phyloP scores from a whole-genome alignment of 2,329 filamentous ascomycete species.

The Fusarium humuli region DNA sequence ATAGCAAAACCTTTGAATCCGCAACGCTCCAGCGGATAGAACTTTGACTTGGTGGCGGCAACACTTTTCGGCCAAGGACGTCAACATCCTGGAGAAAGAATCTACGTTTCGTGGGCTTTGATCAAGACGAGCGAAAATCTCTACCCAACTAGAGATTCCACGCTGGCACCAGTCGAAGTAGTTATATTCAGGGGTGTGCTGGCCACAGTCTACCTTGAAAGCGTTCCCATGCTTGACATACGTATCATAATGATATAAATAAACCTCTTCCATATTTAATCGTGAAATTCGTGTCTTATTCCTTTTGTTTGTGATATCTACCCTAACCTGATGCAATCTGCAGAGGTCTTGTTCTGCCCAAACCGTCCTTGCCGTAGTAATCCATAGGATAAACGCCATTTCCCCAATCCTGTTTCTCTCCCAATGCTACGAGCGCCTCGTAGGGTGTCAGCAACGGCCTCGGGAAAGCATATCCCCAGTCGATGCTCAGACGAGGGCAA shows the following conservation, averaged over 20 bases:
- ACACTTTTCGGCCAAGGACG: neutral
- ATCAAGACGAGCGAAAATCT: neutral
- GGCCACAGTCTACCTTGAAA: neutral
- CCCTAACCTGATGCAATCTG: slow-evolving; percentile 45
- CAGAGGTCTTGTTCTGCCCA: slow-evolving; percentile 78
- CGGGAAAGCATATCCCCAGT: slow-evolving; percentile 98
- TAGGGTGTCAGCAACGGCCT: slow-evolving; percentile 91
- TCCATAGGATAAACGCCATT: slow-evolving; percentile 93
- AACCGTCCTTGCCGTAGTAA: slow-evolving; percentile 91
- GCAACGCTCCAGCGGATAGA: neutral
- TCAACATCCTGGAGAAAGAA: neutral
- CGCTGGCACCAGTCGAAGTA: neutral
- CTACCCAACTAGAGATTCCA: neutral
- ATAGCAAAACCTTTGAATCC: neutral
- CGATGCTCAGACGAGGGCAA: slow-evolving; percentile 95
- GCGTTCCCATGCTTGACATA: neutral
- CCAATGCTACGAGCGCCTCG: slow-evolving; percentile 91
- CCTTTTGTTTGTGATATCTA: neutral
- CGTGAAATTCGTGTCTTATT: slow-evolving; percentile 1
- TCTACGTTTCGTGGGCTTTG: neutral
- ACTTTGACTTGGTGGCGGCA: too few species aligned
- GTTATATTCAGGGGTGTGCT: neutral
- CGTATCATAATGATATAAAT: neutral
- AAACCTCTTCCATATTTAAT: neutral
- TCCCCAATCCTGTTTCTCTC: slow-evolving; percentile 80